Evolutionary conservation across 352 stramenopile genomes (phyloP).

Genomic region (Pythium angustatum): DNA sequence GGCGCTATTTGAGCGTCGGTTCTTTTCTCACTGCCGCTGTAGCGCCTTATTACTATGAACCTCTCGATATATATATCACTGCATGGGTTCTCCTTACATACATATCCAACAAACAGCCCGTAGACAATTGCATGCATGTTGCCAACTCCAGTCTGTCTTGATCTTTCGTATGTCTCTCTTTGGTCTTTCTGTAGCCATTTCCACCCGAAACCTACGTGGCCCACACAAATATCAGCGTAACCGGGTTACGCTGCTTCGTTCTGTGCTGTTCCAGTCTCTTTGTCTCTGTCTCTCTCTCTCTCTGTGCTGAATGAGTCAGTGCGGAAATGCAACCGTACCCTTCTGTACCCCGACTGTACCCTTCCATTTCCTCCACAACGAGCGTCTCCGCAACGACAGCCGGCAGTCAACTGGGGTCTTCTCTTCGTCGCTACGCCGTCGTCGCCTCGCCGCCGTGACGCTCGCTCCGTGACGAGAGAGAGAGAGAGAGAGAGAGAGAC

Average conservation of each 20-base stretch:
- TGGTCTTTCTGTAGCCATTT: neutral
- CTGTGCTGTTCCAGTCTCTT: neutral
- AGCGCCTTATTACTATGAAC: slow-evolving; percentile 12
- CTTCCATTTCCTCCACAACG: too few relatives aligned
- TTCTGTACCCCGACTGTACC: too few relatives aligned
- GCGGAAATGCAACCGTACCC: neutral
- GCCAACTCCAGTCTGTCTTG: too few relatives aligned
- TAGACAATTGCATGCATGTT: too few relatives aligned
- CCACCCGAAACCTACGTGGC: neutral
- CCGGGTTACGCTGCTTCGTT: slow-evolving; percentile 8
- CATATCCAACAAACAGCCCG: too few relatives aligned
- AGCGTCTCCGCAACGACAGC: too few relatives aligned
- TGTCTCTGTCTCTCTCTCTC: neutral
- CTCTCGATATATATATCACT: neutral
- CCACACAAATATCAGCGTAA: neutral
- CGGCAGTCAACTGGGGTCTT: too few relatives aligned
- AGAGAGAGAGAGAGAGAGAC: slow-evolving; percentile 3
- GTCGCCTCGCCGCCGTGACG: slow-evolving; percentile 5
- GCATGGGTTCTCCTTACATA: too few relatives aligned
- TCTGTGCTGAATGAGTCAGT: slow-evolving; percentile 9
- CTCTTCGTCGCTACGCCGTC: too few relatives aligned
- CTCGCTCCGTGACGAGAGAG: too few relatives aligned
- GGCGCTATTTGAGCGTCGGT: neutral
- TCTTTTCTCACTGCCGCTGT: neutral
- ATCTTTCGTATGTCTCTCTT: too few relatives aligned